phyloP scores from a whole-genome alignment of 176 grass and related monocot species.

The Cymbopogon citratus region DNA sequence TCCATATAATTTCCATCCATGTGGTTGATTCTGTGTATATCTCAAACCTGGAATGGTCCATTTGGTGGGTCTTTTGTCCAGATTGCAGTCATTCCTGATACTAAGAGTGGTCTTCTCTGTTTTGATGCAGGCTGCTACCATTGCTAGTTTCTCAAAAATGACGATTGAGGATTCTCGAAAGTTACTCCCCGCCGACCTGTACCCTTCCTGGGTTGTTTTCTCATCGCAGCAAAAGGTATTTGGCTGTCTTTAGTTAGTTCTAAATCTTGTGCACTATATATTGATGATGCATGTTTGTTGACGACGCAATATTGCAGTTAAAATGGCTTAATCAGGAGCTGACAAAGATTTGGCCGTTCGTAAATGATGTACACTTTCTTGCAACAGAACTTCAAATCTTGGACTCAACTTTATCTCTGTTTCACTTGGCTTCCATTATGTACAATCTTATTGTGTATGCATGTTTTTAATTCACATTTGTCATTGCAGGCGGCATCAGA shows the following conservation, averaged over 20 bases:
- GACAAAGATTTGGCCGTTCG: constrained; percentile 88
- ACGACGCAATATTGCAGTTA: constrained; percentile 46
- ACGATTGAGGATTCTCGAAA: constrained; percentile 82
- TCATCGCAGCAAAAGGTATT: constrained; percentile 76
- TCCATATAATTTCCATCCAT: background rate
- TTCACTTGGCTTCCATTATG: background rate
- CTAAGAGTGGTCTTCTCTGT: background rate
- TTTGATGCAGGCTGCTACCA: constrained; percentile 65
- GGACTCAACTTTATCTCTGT: background rate
- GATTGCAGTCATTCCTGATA: constrained; percentile 3
- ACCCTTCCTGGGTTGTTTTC: constrained; percentile 98
- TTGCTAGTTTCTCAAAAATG: constrained; percentile 89
- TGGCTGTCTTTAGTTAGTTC: constrained; percentile 14
- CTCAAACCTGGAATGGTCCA: background rate
- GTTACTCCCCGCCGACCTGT: constrained; percentile 62
- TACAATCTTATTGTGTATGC: constrained; percentile 16
- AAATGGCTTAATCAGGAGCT: constrained; percentile 97
- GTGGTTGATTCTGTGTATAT: background rate
- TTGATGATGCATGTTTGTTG: constrained; percentile 20
- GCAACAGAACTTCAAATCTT: background rate
- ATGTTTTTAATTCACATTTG: constrained; percentile 30
- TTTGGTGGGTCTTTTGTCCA: background rate
- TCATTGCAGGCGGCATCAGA: constrained; percentile 78
- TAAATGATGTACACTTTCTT: constrained; percentile 53
- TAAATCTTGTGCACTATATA: background rate